Evolutionary conservation across 176 grass and related monocot genomes (phyloP).

Genomic region (Rhynchospora tenuis): DNA sequence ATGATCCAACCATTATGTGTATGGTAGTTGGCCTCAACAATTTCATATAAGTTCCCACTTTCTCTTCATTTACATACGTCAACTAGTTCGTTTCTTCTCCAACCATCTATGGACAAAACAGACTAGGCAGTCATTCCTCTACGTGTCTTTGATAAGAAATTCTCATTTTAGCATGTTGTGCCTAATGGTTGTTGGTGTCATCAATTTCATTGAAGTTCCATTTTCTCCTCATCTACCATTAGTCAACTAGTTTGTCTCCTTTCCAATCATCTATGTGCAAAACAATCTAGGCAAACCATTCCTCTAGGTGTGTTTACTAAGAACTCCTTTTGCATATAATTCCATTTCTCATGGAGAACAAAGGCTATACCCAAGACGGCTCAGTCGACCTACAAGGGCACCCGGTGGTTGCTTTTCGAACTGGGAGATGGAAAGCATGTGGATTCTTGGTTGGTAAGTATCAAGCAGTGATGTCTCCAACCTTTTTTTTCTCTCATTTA

Average conservation of each 20-base stretch:
- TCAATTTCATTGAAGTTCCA: background rate
- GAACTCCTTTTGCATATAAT: background rate
- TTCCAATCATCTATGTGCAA: background rate
- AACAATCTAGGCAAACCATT: background rate
- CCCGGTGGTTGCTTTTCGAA: conserved; percentile 40
- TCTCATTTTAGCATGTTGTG: no score
- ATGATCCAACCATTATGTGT: background rate
- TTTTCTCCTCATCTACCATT: background rate
- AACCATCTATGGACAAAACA: no score
- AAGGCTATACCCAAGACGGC: conserved; percentile 50
- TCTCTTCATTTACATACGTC: no score
- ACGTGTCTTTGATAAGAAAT: no score
- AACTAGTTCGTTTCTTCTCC: no score
- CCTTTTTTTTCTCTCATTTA: background rate
- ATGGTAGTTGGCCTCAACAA: background rate
- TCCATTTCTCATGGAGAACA: conserved; percentile 10
- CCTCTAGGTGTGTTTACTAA: background rate
- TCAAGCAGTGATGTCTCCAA: background rate
- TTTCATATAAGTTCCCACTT: background rate
- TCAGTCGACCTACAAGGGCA: conserved; percentile 52
- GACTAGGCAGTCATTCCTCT: no score
- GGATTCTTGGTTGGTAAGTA: conserved; percentile 53
- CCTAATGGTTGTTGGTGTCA: no score
- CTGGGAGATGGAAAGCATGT: conserved; percentile 73
- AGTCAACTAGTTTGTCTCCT: background rate